phyloP scores from a whole-genome alignment of 495 filamentous ascomycete species.

The Lentithecium fluviatile region DNA sequence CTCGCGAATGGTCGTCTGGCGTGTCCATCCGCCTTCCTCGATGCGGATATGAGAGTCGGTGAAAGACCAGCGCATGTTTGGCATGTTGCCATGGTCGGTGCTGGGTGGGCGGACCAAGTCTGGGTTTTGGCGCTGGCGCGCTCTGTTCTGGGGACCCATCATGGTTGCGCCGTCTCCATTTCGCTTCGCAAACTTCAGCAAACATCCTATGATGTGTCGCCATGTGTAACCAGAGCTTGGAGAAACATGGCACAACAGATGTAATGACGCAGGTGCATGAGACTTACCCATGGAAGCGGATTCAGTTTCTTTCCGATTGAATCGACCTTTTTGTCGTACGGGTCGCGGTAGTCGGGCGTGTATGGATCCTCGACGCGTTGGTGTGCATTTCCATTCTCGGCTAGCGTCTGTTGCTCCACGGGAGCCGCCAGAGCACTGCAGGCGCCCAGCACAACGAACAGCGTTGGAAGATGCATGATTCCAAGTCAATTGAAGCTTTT shows the following conservation, averaged over 20 bases:
- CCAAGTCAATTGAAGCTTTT: conserved; percentile 5
- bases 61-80: conserved; percentile 71
- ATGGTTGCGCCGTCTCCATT: conserved; percentile 63
- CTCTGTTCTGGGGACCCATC: conserved; percentile 63
- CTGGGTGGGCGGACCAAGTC: conserved; percentile 66
- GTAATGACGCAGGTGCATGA: background rate
- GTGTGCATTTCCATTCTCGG: conserved; percentile 22
- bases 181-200: conserved; percentile 41
- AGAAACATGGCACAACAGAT: background rate
- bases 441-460: conserved; percentile 15
- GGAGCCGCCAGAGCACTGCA: conserved; percentile 30
- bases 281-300: conserved; percentile 55
- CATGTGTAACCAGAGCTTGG: background rate
- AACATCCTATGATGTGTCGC: background rate
- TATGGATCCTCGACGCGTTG: conserved; percentile 38
- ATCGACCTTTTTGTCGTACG: conserved; percentile 56
- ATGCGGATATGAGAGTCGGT: conserved; percentile 63
- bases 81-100: conserved; percentile 61
- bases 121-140: conserved; percentile 61
- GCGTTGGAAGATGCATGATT: conserved; percentile 22
- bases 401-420: conserved; percentile 45
- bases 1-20: conserved; percentile 69
- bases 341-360: conserved; percentile 47
- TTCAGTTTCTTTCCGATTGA: conserved; percentile 56
- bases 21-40: conserved; percentile 62